These are phyloP conservation scores for Cladosporium sp. DNA, from an alignment of 2,329 filamentous ascomycete genomes.

Conservation along the genomic window DNA sequence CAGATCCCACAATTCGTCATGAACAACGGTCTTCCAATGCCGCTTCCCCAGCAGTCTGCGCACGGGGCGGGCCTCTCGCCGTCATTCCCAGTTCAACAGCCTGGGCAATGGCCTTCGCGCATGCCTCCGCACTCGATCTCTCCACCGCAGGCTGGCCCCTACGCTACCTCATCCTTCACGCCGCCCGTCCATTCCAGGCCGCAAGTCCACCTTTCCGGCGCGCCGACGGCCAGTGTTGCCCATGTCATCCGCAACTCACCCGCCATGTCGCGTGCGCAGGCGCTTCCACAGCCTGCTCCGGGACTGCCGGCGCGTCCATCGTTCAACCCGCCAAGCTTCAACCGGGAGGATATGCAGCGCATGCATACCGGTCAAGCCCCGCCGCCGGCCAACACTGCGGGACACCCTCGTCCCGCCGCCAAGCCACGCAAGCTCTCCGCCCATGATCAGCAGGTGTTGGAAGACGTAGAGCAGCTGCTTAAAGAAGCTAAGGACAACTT, in stretches of 20 bases:
- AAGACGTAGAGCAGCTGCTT: constrained; percentile 28
- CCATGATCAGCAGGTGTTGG: constrained; percentile 20
- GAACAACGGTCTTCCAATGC: neutral
- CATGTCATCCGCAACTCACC: neutral
- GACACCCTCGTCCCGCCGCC: neutral
- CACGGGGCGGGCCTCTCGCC: neutral
- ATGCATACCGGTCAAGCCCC: constrained; percentile 55
- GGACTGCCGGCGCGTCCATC: constrained; percentile 62
- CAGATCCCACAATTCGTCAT: neutral
- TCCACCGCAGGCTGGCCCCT: neutral
- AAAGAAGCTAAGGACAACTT: constrained; percentile 21
- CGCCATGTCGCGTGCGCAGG: neutral
- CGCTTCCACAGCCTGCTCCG: constrained; percentile 52
- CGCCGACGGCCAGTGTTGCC: neutral
- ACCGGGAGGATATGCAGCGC: constrained; percentile 57
- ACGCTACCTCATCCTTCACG: neutral
- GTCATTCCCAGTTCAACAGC: neutral
- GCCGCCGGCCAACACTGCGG: constrained; percentile 31
- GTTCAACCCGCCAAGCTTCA: constrained; percentile 56
- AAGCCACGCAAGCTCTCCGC: neutral
- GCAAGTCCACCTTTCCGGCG: neutral
- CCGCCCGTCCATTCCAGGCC: neutral
- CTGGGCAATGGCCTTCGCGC: neutral
- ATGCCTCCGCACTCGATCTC: neutral
- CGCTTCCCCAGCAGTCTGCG: no score